phyloP scores from a whole-genome alignment of 495 filamentous ascomycete species.

The Letharia lupina region DNA sequence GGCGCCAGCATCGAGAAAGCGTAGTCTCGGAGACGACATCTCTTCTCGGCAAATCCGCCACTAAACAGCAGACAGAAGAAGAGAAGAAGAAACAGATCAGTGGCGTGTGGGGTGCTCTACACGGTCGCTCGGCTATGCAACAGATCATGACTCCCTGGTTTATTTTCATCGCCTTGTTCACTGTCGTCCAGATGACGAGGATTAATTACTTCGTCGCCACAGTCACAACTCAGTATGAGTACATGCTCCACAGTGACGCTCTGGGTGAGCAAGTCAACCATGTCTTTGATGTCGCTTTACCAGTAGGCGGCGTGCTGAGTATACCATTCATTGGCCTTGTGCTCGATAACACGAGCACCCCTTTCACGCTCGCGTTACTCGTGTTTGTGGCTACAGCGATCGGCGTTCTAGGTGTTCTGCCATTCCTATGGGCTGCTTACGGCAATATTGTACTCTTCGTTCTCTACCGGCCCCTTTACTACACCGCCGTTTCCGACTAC shows the following conservation, averaged over 20 bases:
- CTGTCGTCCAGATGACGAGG: conserved; percentile 82
- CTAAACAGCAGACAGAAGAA: conserved; percentile 41
- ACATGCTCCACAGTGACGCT: conserved; percentile 53
- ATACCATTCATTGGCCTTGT: conserved; percentile 83
- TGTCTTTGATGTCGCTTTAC: conserved; percentile 83
- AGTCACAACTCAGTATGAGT: conserved; percentile 74
- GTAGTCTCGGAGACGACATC: conserved; percentile 66
- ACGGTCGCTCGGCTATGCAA: conserved; percentile 58
- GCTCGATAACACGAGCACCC: conserved; percentile 68
- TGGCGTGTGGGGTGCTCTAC: conserved; percentile 86
- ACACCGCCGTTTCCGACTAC: conserved; percentile 62
- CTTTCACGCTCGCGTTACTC: conserved; percentile 64
- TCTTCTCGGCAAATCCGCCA: conserved; percentile 51
- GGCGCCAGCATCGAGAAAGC: conserved; percentile 54
- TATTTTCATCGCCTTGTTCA: conserved; percentile 76
- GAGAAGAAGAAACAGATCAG: conserved; percentile 51
- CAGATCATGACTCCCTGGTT: conserved; percentile 88
- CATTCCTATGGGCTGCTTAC: conserved; percentile 61
- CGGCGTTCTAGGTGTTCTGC: conserved; percentile 70
- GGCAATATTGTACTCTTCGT: conserved; percentile 73
- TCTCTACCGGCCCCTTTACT: conserved; percentile 47
- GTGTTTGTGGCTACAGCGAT: conserved; percentile 66
- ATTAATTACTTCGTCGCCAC: conserved; percentile 98
- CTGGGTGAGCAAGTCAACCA: conserved; percentile 64
- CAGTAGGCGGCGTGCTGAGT: conserved; percentile 71